Evolutionary conservation across 352 stramenopile genomes (phyloP).

Genomic region (Pythium vanterpoolii): DNA sequence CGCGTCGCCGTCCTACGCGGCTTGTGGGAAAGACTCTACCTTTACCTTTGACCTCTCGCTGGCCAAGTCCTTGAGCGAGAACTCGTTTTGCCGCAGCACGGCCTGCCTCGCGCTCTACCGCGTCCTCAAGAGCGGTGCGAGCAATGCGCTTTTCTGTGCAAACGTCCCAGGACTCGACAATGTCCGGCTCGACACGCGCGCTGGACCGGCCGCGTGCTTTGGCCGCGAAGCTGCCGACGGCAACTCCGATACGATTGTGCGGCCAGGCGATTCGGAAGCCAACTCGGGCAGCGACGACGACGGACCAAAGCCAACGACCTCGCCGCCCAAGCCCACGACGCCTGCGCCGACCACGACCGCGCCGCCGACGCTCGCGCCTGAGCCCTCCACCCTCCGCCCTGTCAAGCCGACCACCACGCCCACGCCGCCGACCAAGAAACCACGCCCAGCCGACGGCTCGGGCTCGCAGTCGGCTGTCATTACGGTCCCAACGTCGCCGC

Average conservation of each 20-base stretch:
- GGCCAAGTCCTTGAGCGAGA: neutral
- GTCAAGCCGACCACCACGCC: neutral
- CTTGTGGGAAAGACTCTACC: neutral
- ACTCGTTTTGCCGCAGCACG: neutral
- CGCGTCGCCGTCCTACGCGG: neutral
- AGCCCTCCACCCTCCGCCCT: neutral
- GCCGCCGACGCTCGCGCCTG: neutral
- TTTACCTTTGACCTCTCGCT: slow-evolving; percentile 4
- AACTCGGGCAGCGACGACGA: neutral
- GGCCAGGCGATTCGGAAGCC: neutral
- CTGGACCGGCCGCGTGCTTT: neutral
- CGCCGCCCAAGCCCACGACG: neutral
- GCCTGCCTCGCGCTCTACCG: slow-evolving; percentile 6
- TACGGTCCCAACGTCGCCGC: neutral
- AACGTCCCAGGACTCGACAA: neutral
- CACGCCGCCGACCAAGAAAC: neutral
- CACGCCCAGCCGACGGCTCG: neutral
- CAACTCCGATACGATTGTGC: neutral
- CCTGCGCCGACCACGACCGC: neutral
- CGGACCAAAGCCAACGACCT: neutral
- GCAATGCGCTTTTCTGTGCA: neutral
- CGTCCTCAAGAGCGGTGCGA: neutral
- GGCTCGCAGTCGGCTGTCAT: neutral
- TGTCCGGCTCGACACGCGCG: neutral
- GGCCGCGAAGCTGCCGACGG: neutral